phyloP scores from a whole-genome alignment of 169 alveolate genomes.

The Cytauxzoon felis region DNA sequence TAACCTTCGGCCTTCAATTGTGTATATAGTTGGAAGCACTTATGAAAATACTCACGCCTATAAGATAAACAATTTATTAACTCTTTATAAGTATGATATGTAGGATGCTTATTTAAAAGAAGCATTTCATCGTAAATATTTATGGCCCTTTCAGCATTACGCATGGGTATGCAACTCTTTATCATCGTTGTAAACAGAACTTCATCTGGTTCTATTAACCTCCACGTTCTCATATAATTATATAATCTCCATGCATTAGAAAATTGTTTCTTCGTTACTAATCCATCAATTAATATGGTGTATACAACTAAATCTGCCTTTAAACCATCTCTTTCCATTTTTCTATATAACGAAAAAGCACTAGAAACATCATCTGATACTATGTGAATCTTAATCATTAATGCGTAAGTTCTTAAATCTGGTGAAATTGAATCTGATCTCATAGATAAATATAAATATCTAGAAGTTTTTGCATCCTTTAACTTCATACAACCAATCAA shows the following conservation, averaged over 20 bases:
- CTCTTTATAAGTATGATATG: slow-evolving; percentile 75
- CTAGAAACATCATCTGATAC: slow-evolving; percentile 63
- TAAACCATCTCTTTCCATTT: slow-evolving; percentile 76
- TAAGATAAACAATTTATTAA: slow-evolving; percentile 66
- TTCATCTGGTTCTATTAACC: slow-evolving; percentile 78
- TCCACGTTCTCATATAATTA: slow-evolving; percentile 75
- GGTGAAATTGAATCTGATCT: slow-evolving; percentile 70
- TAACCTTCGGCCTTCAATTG: slow-evolving; percentile 73
- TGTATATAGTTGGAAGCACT: slow-evolving; percentile 74
- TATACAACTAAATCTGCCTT: slow-evolving; percentile 68
- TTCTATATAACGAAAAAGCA: slow-evolving; percentile 72
- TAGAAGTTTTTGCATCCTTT: slow-evolving; percentile 60
- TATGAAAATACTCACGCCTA: slow-evolving; percentile 57
- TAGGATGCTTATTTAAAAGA: slow-evolving; percentile 58
- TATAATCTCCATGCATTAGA: slow-evolving; percentile 76
- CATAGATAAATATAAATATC: slow-evolving; percentile 74
- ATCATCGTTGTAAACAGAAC: slow-evolving; percentile 80
- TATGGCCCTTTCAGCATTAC: slow-evolving; percentile 79
- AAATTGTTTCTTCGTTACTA: slow-evolving; percentile 50
- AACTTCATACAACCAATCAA: slow-evolving; percentile 48
- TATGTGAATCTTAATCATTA: slow-evolving; percentile 72
- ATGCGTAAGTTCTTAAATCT: slow-evolving; percentile 68
- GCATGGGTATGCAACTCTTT: slow-evolving; percentile 63
- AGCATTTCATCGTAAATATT: slow-evolving; percentile 75
- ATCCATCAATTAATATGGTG: slow-evolving; percentile 77